phyloP scores from a whole-genome alignment of 306 rosid genomes.

The Cucurbita ficifolia region DNA sequence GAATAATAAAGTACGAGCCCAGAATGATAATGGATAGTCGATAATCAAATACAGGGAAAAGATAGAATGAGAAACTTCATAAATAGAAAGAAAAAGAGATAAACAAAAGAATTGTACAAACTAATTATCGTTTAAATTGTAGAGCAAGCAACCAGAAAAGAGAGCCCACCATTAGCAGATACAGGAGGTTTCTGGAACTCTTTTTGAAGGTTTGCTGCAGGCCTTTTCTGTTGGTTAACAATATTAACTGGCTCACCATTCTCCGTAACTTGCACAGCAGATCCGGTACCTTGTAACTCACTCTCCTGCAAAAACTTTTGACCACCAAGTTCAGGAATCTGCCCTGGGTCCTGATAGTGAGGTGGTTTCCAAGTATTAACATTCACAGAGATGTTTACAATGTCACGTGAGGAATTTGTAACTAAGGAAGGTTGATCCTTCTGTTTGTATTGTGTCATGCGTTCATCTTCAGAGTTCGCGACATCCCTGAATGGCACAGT shows the following conservation, averaged over 20 bases:
- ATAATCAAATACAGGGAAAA: not conserved
- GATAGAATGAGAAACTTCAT: not conserved
- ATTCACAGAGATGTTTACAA: constrained; percentile 48
- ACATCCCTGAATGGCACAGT: constrained; percentile 35
- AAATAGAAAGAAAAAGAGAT: not conserved
- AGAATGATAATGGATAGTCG: not conserved
- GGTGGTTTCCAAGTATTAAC: constrained; percentile 63
- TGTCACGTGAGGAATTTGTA: constrained; percentile 37
- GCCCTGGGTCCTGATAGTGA: constrained; percentile 45
- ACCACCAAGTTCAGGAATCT: constrained; percentile 28
- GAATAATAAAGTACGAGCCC: not conserved
- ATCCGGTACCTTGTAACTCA: constrained; percentile 23
- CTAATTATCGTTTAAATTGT: not conserved
- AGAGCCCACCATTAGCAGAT: constrained; percentile 40
- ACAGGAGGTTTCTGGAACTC: constrained; percentile 30
- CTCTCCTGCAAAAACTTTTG: constrained; percentile 20
- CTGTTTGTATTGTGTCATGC: constrained; percentile 20
- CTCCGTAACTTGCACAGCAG: constrained; percentile 31
- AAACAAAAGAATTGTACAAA: not conserved
- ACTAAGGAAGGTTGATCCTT: constrained; percentile 33
- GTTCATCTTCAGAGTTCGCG: constrained; percentile 26
- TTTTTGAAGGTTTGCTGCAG: constrained; percentile 33
- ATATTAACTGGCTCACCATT: constrained; percentile 20
- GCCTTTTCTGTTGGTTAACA: constrained; percentile 39
- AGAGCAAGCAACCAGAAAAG: constrained; percentile 3